Base-by-base conservation (phyloP, 208 protist genomes). In the Acanthamoeba castellanii region DNA sequence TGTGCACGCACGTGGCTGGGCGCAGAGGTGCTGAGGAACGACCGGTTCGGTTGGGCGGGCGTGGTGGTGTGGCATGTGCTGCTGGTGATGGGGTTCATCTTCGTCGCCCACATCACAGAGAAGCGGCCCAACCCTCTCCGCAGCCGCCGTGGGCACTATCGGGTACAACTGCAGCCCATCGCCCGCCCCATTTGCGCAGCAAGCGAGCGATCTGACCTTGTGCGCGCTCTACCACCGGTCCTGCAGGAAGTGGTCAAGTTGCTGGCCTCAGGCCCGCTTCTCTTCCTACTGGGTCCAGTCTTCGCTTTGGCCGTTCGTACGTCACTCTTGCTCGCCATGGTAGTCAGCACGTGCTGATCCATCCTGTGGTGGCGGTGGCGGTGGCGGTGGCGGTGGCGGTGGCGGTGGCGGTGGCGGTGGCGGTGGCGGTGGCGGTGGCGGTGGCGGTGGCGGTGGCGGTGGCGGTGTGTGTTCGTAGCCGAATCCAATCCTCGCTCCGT, bases 51-150 rank as follows among this genome's bases (percentile, higher is more conserved):
- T 22, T 87, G 78, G 78, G 78, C 78, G 13, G 50, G 50, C n/a
- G 27, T 87, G 42, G 47, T 61, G n/a, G 25, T 64, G 78, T 87
- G 78, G 78, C 50, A 64, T 27, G 50, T 87, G 47, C 30, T 87
- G 14, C 42, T 87, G 47, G 42, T 87, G 45, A 64, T 61, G 42
- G 78, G 78, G 5, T 87, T 87, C 20, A 25, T 37, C 50, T 87
- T 87, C 47, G 78, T 87, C 7, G 78, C 78, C n/a, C 50, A 55
- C 78, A 61, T 87, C 42, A 87, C 78, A 13, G 78, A 87, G 47
- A 57, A 37, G 50, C 4, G 78, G 7, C 45, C 47, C 50, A 87
- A 87, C 30, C 78, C 78, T 14, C 32, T 87, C 5, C 78, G 11
- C 78, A 64, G 78, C n/a, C 20, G 78, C 6, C 78, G 50, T 47